These are phyloP conservation scores for Termitomyces sp. DNA, from an alignment of 768 basidiomycete species.

Conservation along the genomic window DNA sequence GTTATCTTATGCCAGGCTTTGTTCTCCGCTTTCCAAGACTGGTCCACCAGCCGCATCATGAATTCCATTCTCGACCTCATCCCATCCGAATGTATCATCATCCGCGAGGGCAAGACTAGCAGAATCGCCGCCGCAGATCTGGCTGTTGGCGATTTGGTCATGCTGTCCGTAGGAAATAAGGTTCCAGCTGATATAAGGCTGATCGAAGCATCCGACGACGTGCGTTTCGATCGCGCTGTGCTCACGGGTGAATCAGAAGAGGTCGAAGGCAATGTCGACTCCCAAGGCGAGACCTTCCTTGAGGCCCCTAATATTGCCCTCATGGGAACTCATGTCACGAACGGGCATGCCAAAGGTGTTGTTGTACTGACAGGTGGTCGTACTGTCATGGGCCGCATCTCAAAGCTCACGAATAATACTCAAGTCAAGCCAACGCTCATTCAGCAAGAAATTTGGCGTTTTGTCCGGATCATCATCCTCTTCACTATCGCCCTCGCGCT, in stretches of 20 bases:
- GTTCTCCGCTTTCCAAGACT: slow-evolving; percentile 13
- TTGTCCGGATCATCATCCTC: slow-evolving; percentile 45
- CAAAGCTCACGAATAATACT: slow-evolving; percentile 42
- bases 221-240: slow-evolving; percentile 47
- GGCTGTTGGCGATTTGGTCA: slow-evolving; percentile 12
- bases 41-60: slow-evolving; percentile 15
- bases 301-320: slow-evolving; percentile 44
- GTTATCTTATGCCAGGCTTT: slow-evolving; percentile 11
- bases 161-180: slow-evolving; percentile 14
- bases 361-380: slow-evolving; percentile 39
- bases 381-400: slow-evolving; percentile 47
- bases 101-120: slow-evolving; percentile 11
- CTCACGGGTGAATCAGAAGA: slow-evolving; percentile 47
- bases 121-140: slow-evolving; percentile 12
- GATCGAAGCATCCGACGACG: slow-evolving; percentile 43
- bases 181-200: slow-evolving; percentile 41
- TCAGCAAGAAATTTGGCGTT: slow-evolving; percentile 43
- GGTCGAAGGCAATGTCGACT: slow-evolving; percentile 38
- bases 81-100: slow-evolving; percentile 13
- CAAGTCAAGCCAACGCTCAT: slow-evolving; percentile 42
- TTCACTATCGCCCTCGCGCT: slow-evolving; percentile 33
- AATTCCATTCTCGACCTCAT: slow-evolving; percentile 15
- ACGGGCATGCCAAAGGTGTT: slow-evolving; percentile 34
- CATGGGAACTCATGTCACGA: slow-evolving; percentile 35
- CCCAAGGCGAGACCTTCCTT: slow-evolving; percentile 43